Evolutionary conservation across 2,329 filamentous ascomycete genomes (phyloP), one percentile per base, ranked within the genome.

Genomic region (Colletotrichum sp.): DNA sequence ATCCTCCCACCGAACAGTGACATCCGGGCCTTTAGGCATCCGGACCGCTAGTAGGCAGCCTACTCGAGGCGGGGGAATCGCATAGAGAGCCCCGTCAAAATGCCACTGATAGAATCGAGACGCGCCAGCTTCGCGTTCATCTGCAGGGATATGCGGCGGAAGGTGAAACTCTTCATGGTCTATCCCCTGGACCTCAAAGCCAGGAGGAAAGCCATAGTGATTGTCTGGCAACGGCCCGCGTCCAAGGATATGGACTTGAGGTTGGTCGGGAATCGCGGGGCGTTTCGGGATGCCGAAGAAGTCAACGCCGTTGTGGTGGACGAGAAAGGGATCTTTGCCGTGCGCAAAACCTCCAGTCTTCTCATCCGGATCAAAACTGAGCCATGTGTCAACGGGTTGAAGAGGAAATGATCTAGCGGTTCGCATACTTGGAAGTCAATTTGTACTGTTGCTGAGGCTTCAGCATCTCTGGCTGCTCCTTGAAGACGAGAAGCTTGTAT

Each of bases 211-310:
- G n/a, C 43, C 43, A 4, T 13, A 52, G 43, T 52, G n/a, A 1
- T 52, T 52, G n/a, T 52, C 43, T 3, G 43, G 43, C 43, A 52
- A 52, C 0, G 43, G 10, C 0, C 43, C n/a, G 43, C 43, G 43
- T 5, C 43, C 43, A 34, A 85, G 79, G 61, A 85, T 84, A 67
- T 85, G 83, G 6, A 84, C 83, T 78, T 84, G 83, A 7, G 83
- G 83, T 71, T 84, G 83, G 1, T 79, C 80, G 9, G 83, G 83
- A 38, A 84, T 18, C 85, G 85, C 80, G 85, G 86, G 78, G 82
- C 84, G 3, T 85, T 86, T 78, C 87, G 86, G 86, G 21, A 88
- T 84, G 10, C 83, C 83, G 65, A 81, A 74, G 38, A 84, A 82
- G 38, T 84, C 80, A 34, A 82, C 79, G 30, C 78, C 71, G 36